Evolutionary conservation across 129 eudicot genomes (phyloP).

Genomic region (Calendula officinalis): DNA sequence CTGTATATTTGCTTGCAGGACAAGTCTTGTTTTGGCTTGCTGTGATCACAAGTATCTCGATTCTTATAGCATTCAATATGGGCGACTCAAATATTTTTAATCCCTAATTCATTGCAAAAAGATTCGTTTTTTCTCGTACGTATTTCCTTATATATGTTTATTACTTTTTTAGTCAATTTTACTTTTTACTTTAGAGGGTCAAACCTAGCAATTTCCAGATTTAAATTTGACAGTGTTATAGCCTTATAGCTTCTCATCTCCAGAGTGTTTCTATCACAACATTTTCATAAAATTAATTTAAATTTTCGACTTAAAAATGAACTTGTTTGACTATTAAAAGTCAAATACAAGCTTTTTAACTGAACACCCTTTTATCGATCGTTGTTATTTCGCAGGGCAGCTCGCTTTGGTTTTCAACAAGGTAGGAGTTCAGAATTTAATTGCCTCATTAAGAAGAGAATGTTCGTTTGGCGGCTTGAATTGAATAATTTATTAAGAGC

Average conservation of each 20-base stretch:
- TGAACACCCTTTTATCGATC: conserved; percentile 1
- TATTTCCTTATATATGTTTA: neutral
- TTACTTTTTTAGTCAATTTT: conserved; percentile 6
- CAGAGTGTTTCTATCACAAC: conserved; percentile 1
- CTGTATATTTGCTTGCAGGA: conserved; percentile 43
- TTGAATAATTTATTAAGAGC: conserved; percentile 23
- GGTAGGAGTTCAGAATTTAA: conserved; percentile 6
- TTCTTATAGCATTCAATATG: conserved; percentile 55
- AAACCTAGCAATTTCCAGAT: neutral
- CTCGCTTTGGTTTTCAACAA: neutral
- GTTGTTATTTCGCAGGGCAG: conserved; percentile 14
- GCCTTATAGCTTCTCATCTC: too few relatives aligned
- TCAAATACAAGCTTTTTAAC: neutral
- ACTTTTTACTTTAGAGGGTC: neutral
- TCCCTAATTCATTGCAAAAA: conserved; percentile 44
- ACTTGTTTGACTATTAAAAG: conserved; percentile 8
- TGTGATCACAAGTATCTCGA: conserved; percentile 58
- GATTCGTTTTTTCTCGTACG: conserved; percentile 21
- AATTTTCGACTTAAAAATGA: neutral
- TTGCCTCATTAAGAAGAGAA: conserved; percentile 21
- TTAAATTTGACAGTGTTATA: neutral
- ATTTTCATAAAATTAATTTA: neutral
- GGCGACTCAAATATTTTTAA: conserved; percentile 66
- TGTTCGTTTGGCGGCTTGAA: conserved; percentile 32
- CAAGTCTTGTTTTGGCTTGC: conserved; percentile 76